phyloP scores from a whole-genome alignment of 73 alveolate species.

The Paramecium tetraurelia region DNA sequence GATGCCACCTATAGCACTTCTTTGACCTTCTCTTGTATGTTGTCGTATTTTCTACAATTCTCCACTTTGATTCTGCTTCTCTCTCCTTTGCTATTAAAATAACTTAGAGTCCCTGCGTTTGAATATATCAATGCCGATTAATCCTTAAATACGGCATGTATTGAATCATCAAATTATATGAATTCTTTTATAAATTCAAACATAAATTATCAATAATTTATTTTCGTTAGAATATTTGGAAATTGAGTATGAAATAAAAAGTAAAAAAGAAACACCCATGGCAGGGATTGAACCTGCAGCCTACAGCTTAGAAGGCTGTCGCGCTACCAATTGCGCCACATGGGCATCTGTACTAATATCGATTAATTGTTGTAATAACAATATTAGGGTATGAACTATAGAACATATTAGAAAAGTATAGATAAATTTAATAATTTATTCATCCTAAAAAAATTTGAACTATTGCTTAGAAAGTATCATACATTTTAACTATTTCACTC shows the following conservation, averaged over 20 bases:
- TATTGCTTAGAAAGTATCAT: background rate
- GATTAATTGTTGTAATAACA: background rate
- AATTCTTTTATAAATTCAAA: constrained; percentile 18
- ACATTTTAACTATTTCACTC: constrained; percentile 23
- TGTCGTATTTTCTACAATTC: background rate
- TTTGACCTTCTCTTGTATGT: background rate
- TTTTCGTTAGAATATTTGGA: background rate
- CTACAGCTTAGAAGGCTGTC: constrained; percentile 62
- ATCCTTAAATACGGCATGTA: constrained; percentile 12
- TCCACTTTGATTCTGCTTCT: background rate
- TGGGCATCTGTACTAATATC: constrained; percentile 25
- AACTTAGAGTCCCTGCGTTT: background rate
- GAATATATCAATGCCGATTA: background rate
- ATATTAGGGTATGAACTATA: too few species aligned
- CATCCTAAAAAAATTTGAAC: background rate
- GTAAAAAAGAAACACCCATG: constrained; percentile 38
- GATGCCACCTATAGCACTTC: background rate
- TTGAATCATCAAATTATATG: background rate
- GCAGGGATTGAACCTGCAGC: constrained; percentile 63
- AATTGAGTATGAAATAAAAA: background rate
- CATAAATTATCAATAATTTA: background rate
- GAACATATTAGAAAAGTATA: background rate
- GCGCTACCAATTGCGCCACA: constrained; percentile 64
- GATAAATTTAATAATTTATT: background rate
- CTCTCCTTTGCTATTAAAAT: background rate